Evolutionary conservation across 2,329 filamentous ascomycete species (phyloP), one percentile per base, ranked within the genome.

Genomic region (Aspergillus sp.): DNA sequence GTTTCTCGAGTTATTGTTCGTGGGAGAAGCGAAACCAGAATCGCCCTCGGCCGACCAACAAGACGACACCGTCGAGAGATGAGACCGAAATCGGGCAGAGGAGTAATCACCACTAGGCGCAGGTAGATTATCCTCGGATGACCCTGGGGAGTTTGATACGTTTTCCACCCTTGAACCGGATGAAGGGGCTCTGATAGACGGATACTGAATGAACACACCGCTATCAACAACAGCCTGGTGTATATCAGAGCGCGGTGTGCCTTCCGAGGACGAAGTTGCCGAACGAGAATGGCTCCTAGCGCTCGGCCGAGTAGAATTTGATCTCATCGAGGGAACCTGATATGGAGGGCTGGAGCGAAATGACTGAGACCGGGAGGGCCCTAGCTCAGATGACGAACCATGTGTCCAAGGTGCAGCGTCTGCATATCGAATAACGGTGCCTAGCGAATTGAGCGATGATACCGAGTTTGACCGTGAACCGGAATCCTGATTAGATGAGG

Each of bases 31-130:
- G 31, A 60, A 64, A 54, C 69, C 67, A 17, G 66, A 55, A 55
- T 69, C 57, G 55, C 68, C 68, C 51, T 76, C 73, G 14, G 68
- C 71, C 12, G 74, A 75, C 69, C 70, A 73, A 56, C 75, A 73
- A 17, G 79, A 80, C 2, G 75, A 75, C 5, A 80, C 75, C 8
- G 75, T 75, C 12, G 78, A 80, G 23, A 80, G 66, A 45, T 76
- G 74, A 48, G 75, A 74, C 54, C 75, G 75, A 68, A 75, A 77
- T 52, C 71, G 71, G 19, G 72, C 67, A 14, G 70, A 69, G 19
- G 71, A 68, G 21, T 67, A 68, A 37, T 73, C 71, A 7, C 70
- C 69, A 46, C 72, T 69, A 37, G 70, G 69, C 49, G 72, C 70
- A 21, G 68, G 68, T 6, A 64, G 46, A 43, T 51, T 57, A 15